Evolutionary conservation across 2,329 filamentous ascomycete species (phyloP), one percentile per base, ranked within the genome.

Genomic region (Xylariomycetidae sp.): DNA sequence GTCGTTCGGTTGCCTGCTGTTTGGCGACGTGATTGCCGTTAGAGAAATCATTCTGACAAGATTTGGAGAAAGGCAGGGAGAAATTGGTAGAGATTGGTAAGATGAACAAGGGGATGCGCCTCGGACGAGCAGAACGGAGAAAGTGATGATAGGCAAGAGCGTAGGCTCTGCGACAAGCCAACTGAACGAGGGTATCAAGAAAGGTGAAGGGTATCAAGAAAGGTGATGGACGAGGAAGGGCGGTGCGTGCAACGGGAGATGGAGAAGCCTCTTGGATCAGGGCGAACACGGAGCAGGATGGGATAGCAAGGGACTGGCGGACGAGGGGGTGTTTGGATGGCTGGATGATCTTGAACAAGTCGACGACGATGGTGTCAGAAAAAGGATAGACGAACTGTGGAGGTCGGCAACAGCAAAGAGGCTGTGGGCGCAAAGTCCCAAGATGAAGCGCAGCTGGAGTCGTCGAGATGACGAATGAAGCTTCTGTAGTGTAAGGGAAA

Each of bases 1-100:
- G 30, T 18, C 19, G 20, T 39, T 45, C 35, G 41, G 44, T 40
- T 50, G 65, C 61, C 68, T 70, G 64, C 59, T 66, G 58, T 61
- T 67, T 67, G 63, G 61, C 63, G 59, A 64, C 54, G 65, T 60
- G 64, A 63, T 65, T 66, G 65, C 61, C 52, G 71, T 75, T 74
- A 76, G 72, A 76, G 59, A 64, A 60, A 58, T 57, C 57, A 68
- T 65, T 60, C 61, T 65, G 54, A 60, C 17, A 46, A 45, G 42
- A 47, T 52, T 53, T 47, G 42, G 39, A 43, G 31, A 33, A 30
- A 42, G 38, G 39, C 41, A 46, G 45, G 37, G 42, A 47, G 43
- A 43, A 35, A 25, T 41, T 39, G 38, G 40, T 42, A 43, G 40
- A 40, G 29, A 40, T 32, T 46, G 40, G 38, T 39, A 44, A 42